These are phyloP conservation scores for Neurospora discreta DNA, from an alignment of 495 filamentous ascomycete genomes.

Conservation along the genomic window DNA sequence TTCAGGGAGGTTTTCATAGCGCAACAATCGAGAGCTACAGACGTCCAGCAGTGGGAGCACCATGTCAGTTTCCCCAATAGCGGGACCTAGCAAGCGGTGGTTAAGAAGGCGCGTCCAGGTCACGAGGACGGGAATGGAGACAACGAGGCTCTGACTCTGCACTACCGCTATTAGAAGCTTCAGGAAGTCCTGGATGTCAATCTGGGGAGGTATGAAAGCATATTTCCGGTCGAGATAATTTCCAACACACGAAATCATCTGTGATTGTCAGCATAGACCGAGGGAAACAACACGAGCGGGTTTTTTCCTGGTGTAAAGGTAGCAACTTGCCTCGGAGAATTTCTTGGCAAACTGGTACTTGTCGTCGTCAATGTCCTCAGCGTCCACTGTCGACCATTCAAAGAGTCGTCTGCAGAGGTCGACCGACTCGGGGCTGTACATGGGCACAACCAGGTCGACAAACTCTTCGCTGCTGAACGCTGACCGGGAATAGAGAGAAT, in stretches of 20 bases:
- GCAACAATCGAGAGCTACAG: conserved; percentile 63
- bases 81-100: conserved; percentile 52
- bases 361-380: conserved; percentile 73
- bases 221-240: conserved; percentile 72
- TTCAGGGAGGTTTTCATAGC: conserved; percentile 75
- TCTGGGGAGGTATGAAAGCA: conserved; percentile 38
- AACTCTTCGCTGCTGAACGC: conserved; percentile 72
- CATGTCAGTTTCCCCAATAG: conserved; percentile 51
- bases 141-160: conserved; percentile 74
- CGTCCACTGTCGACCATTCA: conserved; percentile 71
- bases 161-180: conserved; percentile 68
- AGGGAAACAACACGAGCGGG: neutral
- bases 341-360: conserved; percentile 89
- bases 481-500: conserved; percentile 66
- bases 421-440: conserved; percentile 62
- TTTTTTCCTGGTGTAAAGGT: neutral
- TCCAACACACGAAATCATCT: conserved; percentile 78
- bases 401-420: conserved; percentile 64
- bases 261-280: conserved; percentile 13
- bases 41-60: conserved; percentile 67
- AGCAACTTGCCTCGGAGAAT: conserved; percentile 64
- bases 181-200: conserved; percentile 65
- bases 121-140: conserved; percentile 87
- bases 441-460: conserved; percentile 60
- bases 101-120: conserved; percentile 73